Conservation (phyloP, 2,329 filamentous ascomycete species). For the Macrophomina tecta region DNA sequence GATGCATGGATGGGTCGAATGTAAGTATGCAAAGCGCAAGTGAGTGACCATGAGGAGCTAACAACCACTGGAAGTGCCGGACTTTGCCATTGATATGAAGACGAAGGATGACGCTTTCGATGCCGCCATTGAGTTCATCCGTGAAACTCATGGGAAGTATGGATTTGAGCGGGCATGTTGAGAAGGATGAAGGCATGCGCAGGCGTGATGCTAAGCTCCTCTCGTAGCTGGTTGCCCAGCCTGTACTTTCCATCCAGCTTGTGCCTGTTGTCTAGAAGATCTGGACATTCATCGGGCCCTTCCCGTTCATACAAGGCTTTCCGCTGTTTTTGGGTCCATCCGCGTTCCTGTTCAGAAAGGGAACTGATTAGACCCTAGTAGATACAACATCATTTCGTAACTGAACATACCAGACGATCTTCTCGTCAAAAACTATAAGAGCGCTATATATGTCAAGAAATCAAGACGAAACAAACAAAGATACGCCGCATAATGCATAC, state of each 20-base stretch:
- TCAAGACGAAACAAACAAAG: not conserved
- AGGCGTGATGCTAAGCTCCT: not conserved
- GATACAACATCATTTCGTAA: not conserved
- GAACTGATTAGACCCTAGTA: not conserved
- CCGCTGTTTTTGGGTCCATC: too few species aligned
- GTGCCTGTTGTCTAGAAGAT: too few species aligned
- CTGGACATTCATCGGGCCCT: too few species aligned
- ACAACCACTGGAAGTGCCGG: conserved; percentile 30
- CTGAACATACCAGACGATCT: not conserved
- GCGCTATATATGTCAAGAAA: not conserved
- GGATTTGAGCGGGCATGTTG: conserved; percentile 22
- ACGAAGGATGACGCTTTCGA: conserved; percentile 30
- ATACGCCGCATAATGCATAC: conserved; percentile 21
- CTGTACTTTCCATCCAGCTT: too few species aligned
- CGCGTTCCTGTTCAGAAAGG: too few species aligned
- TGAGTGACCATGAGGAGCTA: not conserved
- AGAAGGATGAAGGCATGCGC: not conserved
- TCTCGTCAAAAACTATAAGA: not conserved
- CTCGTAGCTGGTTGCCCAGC: too few species aligned
- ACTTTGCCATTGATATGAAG: conserved; percentile 31
- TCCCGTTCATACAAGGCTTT: too few species aligned
- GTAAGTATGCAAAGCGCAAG: conserved; percentile 29
- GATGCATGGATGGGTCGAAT: conserved; percentile 43
- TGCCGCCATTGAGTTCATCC: conserved; percentile 30
- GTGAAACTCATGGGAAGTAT: conserved; percentile 29